These are phyloP conservation scores for Trichosporon sp. DNA, from an alignment of 1,284 basidiomycete genomes.

Conservation along the genomic window DNA sequence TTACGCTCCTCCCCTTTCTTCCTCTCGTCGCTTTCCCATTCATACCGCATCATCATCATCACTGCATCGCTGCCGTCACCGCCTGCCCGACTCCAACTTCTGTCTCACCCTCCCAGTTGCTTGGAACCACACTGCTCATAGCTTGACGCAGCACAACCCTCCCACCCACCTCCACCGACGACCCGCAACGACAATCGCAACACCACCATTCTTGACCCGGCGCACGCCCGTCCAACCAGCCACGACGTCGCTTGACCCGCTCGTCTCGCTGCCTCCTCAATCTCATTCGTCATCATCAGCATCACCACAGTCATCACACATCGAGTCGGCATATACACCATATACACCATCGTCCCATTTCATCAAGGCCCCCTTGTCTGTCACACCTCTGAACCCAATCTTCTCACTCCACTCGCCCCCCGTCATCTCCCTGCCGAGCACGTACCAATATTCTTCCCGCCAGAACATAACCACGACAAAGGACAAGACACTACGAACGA, in stretches of 20 bases:
- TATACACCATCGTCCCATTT: background rate
- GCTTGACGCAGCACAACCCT: background rate
- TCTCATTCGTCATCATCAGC: conserved; percentile 9
- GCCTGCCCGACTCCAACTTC: background rate
- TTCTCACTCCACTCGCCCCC: background rate
- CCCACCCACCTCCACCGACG: background rate
- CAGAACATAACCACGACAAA: background rate
- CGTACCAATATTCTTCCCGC: background rate
- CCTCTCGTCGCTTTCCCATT: background rate
- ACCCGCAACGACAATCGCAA: background rate
- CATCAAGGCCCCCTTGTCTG: background rate
- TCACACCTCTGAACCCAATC: background rate
- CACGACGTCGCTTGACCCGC: conserved; percentile 10
- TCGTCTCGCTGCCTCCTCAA: background rate
- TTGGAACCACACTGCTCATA: conserved; percentile 4
- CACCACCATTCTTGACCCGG: background rate
- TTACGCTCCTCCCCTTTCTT: background rate
- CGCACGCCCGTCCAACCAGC: background rate
- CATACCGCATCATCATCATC: background rate
- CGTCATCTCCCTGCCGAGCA: background rate
- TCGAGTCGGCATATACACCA: background rate
- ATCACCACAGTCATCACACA: background rate
- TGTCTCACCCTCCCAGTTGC: conserved; percentile 4
- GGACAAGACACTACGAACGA: background rate
- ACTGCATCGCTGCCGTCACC: background rate